Percentiles rank a stretch among this genome's conserved stretches.
Conservation (phyloP, 2,329 filamentous ascomycete species). For the Colletotrichum godetiae region DNA sequence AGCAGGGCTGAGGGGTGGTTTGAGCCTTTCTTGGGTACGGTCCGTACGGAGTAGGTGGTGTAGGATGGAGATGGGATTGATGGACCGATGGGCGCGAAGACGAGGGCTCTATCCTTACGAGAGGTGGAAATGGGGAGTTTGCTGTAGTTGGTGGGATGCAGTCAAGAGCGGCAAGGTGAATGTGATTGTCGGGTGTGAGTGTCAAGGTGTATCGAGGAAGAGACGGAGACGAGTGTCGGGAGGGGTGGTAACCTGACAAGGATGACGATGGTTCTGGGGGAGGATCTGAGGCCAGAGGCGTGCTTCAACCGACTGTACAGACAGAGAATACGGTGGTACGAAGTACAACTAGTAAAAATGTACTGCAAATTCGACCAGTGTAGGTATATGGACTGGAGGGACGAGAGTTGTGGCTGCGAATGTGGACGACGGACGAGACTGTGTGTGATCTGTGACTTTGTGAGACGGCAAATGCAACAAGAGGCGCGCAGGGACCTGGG, state of each 20-base stretch:
- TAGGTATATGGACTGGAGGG: background rate
- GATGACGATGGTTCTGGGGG: slow-evolving; percentile 14
- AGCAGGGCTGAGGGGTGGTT: slow-evolving; percentile 30
- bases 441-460: slow-evolving; percentile 10
- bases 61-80: background rate
- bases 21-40: background rate
- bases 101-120: background rate
- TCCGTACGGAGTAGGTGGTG: no score
- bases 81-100: background rate
- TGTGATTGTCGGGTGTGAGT: background rate
- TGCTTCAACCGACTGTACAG: background rate
- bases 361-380: background rate
- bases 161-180: background rate
- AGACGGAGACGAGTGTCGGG: background rate
- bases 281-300: slow-evolving; percentile 17
- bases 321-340: background rate
- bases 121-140: background rate
- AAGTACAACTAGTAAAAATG: background rate
- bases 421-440: background rate
- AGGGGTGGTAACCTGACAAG: slow-evolving; percentile 20
- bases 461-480: slow-evolving; percentile 34
- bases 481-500: slow-evolving; percentile 22
- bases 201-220: background rate
- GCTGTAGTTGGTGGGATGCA: background rate
- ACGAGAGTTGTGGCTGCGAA: background rate